Evolutionary conservation across 2,329 filamentous ascomycete species (phyloP), one percentile per base, ranked within the genome.

Genomic region (Diaporthe ilicicola): DNA sequence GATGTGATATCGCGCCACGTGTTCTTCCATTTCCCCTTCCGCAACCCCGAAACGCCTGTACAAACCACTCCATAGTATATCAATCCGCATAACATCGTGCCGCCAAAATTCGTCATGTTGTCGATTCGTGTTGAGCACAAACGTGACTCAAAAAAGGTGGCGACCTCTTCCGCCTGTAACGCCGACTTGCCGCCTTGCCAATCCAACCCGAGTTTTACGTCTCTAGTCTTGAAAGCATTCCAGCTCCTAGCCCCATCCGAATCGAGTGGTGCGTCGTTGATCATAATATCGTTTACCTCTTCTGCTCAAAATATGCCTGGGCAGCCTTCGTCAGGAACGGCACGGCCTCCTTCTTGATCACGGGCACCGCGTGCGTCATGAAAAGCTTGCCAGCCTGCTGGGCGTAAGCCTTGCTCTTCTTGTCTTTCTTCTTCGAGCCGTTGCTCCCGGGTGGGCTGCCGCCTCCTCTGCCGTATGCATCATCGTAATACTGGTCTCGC

Each of bases 311-410:
- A 22, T 73, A 73, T 10, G 71, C 71, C 69, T 73, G 71, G 9
- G 71, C 71, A 29, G 71, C 71, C 55, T 73, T 73, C 10, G 71
- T 73, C 64, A 73, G 24, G 19, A 73, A 68, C 8, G 71, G 71
- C 50, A 73, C 71, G 17, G 71, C 71, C 71, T 73, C 71, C 56
- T 73, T 70, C 69, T 71, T 73, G 42, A 73, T 73, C 10, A 73
- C 68, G 2, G 71, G 71, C 50, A 73, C 69, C 5, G 71, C 71
- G 12, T 73, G 71, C 44, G 68, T 71, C 71, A 73, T 73, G 44
- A 73, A 73, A 34, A 73, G 50, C 37, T 71, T 70, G 22, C 71
- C 71, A 2, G 71, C 71, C 64, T 73, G 69, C 56, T 73, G 67
- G 19, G 55, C 64, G 17, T 67, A 68, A 4, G 61, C 61, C 69